A percentile compares a stretch with the other conserved stretches of the same genome.
These are phyloP conservation scores for Hortiboletus campestris DNA, from an alignment of 768 basidiomycete species.

Conservation along the genomic window DNA sequence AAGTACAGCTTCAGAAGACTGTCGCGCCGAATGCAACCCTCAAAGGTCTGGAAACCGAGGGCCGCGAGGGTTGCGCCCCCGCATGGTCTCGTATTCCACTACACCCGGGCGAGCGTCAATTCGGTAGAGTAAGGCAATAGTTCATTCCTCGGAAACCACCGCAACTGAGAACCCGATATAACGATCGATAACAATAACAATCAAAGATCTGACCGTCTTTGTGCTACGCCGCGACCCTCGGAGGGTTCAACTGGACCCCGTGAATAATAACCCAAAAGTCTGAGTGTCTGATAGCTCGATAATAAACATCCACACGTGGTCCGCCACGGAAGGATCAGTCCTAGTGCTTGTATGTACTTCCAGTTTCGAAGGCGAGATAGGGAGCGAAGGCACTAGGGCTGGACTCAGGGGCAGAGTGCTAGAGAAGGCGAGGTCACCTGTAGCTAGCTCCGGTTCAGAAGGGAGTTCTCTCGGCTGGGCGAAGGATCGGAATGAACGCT, in stretches of 20 bases:
- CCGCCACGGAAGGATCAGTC: slow-evolving; percentile 39
- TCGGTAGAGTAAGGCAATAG: slow-evolving; percentile 35
- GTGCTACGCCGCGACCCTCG: slow-evolving; percentile 37
- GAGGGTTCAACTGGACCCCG: slow-evolving; percentile 50
- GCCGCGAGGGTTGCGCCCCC: slow-evolving; percentile 36
- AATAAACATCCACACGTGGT: slow-evolving; percentile 18
- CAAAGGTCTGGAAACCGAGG: slow-evolving; percentile 46
- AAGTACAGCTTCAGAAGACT: slow-evolving; percentile 32
- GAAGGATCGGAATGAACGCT: slow-evolving; percentile 46
- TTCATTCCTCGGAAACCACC: slow-evolving; percentile 22
- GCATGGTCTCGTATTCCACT: slow-evolving; percentile 44
- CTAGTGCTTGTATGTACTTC: slow-evolving; percentile 33
- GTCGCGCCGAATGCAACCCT: slow-evolving; percentile 37
- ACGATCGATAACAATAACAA: slow-evolving; percentile 46
- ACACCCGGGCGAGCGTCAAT: slow-evolving; percentile 34
- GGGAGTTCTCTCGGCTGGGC: slow-evolving; percentile 38
- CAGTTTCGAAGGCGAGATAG: slow-evolving; percentile 34
- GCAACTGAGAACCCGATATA: slow-evolving; percentile 43
- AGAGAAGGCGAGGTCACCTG: neutral
- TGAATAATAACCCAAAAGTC: slow-evolving; percentile 51
- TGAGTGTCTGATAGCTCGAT: slow-evolving; percentile 35
- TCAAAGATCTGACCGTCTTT: slow-evolving; percentile 37
- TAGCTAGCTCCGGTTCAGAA: slow-evolving; percentile 19
- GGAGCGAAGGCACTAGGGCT: slow-evolving; percentile 4
- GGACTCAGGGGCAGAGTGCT: neutral